Base-by-base conservation (phyloP, 768 basidiomycete genomes). In the Candolleomyces aberdarensis region DNA sequence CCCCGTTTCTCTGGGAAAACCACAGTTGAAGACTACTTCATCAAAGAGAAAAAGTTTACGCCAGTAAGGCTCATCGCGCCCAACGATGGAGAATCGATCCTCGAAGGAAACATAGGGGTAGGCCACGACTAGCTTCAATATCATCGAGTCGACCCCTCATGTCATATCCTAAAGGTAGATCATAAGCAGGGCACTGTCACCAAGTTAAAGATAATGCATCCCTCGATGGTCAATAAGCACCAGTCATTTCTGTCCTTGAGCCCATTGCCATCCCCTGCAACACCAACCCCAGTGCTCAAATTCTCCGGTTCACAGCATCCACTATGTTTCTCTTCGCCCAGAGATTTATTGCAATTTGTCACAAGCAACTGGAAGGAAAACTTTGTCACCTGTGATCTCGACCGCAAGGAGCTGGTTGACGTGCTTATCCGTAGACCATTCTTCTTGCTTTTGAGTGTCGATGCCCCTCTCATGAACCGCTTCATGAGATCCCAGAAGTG, bases 371-470 rank as follows among this genome's bases (percentile, higher is more conserved):
- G 96, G 96, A 81, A 80, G 48, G 71, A 77, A 7, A 78, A 92
- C 67, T 94, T 88, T 66, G 94, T 98, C 32, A 96, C 95, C 0
- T 72, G 78, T n/a, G 89, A 92, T 69, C 72, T 96, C 20, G 69
- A 71, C 46, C 85, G 83, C 1, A 75, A 75, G 31, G 74, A 79
- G 3, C 73, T 85, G 15, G 77, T 98, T 40, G 82, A 83, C 61
- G 74, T 80, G 53, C 98, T 97, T 69, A 71, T 84, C 40, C 94
- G 87, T 68, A 79, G 97, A 17, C 97, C 97, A 0, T 98, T 94
- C 72, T 94, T 97, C 71, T 76, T 98, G 70, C 81, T 98, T 22
- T 75, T 97, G 49, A 83, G 76, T 51, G 81, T 94, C 32, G 94
- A 98, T 63, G 96, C 93, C 0, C 95, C 95, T 0, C 68, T 96